Percentiles rank a stretch among this genome's conserved stretches.
These are phyloP conservation scores for Pyronema omphalodes DNA, from an alignment of 495 filamentous ascomycete genomes.

Conservation along the genomic window DNA sequence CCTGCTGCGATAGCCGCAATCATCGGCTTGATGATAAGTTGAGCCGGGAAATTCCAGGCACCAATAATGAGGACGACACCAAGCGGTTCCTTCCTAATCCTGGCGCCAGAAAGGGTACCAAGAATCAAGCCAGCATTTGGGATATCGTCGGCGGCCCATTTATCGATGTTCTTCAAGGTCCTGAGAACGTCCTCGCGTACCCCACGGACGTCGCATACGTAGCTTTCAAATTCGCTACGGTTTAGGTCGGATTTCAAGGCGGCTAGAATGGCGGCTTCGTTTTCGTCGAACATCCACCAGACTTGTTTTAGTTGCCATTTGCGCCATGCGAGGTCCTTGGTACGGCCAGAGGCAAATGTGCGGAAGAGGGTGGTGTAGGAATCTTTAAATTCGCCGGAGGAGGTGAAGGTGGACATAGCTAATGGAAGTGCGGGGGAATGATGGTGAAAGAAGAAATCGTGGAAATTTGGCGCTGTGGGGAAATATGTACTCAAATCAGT, in stretches of 20 bases:
- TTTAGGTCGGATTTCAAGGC: not conserved
- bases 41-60: constrained; percentile 80
- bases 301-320: not conserved
- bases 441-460: no score
- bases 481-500: no score
- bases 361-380: not conserved
- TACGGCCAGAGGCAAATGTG: not conserved
- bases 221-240: not conserved
- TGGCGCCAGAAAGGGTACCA: constrained; percentile 24
- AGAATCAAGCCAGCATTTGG: not conserved
- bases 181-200: not conserved
- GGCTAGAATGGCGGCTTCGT: not conserved
- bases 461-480: no score
- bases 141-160: not conserved
- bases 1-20: constrained; percentile 85
- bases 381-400: not conserved
- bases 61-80: constrained; percentile 75
- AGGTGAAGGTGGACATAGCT: not conserved
- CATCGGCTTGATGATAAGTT: constrained; percentile 56
- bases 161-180: not conserved
- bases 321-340: not conserved
- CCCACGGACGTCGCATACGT: not conserved
- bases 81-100: constrained; percentile 74
- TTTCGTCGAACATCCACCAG: not conserved
- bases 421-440: no score